Base-by-base conservation (phyloP, 2,329 filamentous ascomycete species). In the Simplicillium sp. region DNA sequence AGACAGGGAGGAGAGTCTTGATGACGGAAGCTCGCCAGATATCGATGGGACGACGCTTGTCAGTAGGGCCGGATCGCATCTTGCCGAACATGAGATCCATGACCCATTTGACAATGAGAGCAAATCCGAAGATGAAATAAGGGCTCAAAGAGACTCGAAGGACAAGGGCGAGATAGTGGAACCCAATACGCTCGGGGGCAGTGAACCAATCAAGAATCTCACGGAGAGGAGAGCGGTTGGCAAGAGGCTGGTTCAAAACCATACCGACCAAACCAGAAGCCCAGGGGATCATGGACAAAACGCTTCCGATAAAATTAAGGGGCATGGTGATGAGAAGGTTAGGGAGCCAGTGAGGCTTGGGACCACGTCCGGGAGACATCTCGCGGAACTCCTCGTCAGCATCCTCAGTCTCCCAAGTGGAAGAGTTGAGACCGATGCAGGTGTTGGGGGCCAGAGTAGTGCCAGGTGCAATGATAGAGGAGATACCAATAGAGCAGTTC, bases 391-490 rank as follows among this genome's bases (percentile, higher is more conserved):
- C 20, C 47, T 75, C 69, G 11, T 61, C 57, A 2, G 64, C 64
- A 44, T 71, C 68, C 16, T 62, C 51, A 17, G 67, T 54, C 48
- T 77, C 74, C 70, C 73, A 75, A 49, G 70, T 75, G 0, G 73
- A 76, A 1, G 72, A 75, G 53, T 75, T 77, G 7, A 70, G 64
- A 1, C 74, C 73, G 18, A 78, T 68, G 54, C 69, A 76, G 3
- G 66, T 66, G 43, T 67, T 59, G 5, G 66, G 61, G 0, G 71
- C 70, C 2, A 77, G 47, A 6, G 46, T 54, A 0, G 71, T 64
- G 1, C 73, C 73, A 2, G 74, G 64, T 0, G 73, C 69, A 3
- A 77, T 54, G 35, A 73, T 64, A 1, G 71, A 69, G 3, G 65
- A 60, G 3, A 67, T 48, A 6, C 73, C 72, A 4, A 77, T 57